Base-by-base conservation (phyloP, 2,329 filamentous ascomycete genomes). In the Stagonosporopsis chrysanthemi region DNA sequence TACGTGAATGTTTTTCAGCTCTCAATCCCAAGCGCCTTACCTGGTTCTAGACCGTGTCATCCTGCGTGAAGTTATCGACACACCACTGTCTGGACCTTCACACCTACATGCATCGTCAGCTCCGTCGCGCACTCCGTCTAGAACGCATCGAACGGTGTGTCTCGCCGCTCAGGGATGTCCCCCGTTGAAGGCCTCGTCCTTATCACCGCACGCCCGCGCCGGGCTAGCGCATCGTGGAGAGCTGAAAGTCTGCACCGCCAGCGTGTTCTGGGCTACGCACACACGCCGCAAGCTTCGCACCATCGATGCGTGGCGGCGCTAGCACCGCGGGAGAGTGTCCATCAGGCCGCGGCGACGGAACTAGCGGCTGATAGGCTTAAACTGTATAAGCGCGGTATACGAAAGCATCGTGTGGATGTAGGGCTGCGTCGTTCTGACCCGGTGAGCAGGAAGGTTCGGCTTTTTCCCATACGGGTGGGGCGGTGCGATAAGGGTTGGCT, bases 321-420 rank as follows among this genome's bases (percentile, higher is more conserved):
- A 51, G 41, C 36, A 36, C 15, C 6, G 36, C 53, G 53, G 47
- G 53, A 56, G 47, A 51, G 41, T 36, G 24, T 24, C 53, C 29
- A 42, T 43, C 46, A 56, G 53, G 38, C 53, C 53, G 47, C 41
- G 51, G 41, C 41, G 41, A 42, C 40, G 53, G 53, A 51, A 42
- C 47, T 35, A 26, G 42, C 41, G 47, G 47, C 31, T 44, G 24
- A 44, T 15, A 15, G 6, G 45, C 45, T 17, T 31, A 55, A 38
- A 19, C 24, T 8, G 35, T 31, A 36, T 26, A 46, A 45, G 50
- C 50, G 50, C 42, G 35, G 50, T 35, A 14, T 33, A 33, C 15
- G 42, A 28, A 17, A 12, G 19, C 33, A 17, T 17, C 38, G 22
- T 11, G 23, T 19, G 29, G 19, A 12, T 51, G 42, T 47, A 51